phyloP scores from a whole-genome alignment of 768 basidiomycete genomes.

The Rhizopogon vesiculosus region DNA sequence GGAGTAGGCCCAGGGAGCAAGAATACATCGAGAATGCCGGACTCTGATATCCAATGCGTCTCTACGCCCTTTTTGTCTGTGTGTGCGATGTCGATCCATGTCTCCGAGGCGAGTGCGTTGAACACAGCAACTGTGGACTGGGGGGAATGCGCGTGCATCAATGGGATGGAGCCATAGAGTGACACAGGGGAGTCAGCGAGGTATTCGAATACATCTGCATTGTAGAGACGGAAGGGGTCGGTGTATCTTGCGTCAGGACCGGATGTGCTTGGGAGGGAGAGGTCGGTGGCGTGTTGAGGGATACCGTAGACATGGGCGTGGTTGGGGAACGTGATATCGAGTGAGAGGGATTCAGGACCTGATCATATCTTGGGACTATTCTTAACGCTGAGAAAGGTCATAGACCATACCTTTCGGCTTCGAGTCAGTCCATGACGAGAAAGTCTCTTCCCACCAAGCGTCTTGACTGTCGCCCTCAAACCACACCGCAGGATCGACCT shows the following conservation, averaged over 20 bases:
- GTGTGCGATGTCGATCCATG: constrained; percentile 90
- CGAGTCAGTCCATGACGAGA: constrained; percentile 80
- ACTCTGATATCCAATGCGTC: constrained; percentile 98
- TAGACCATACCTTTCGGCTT: constrained; percentile 83
- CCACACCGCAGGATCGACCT: constrained; percentile 60
- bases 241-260: constrained; percentile 72
- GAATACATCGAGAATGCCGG: constrained; percentile 92
- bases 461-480: constrained; percentile 87
- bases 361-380: constrained; percentile 1
- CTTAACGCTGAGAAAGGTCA: not conserved
- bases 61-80: constrained; percentile 53
- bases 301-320: constrained; percentile 93
- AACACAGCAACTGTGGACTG: constrained; percentile 89
- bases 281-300: constrained; percentile 89
- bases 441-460: constrained; percentile 87
- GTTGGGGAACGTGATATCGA: constrained; percentile 92
- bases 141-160: constrained; percentile 89
- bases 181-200: constrained; percentile 72
- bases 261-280: constrained; percentile 85
- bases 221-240: constrained; percentile 94
- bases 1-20: constrained; percentile 90
- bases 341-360: constrained; percentile 92
- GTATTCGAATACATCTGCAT: constrained; percentile 96
- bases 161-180: constrained; percentile 87
- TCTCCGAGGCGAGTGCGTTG: constrained; percentile 84